Conservation (phyloP, 129 eudicot genomes). For the Artemisia tridentata region DNA sequence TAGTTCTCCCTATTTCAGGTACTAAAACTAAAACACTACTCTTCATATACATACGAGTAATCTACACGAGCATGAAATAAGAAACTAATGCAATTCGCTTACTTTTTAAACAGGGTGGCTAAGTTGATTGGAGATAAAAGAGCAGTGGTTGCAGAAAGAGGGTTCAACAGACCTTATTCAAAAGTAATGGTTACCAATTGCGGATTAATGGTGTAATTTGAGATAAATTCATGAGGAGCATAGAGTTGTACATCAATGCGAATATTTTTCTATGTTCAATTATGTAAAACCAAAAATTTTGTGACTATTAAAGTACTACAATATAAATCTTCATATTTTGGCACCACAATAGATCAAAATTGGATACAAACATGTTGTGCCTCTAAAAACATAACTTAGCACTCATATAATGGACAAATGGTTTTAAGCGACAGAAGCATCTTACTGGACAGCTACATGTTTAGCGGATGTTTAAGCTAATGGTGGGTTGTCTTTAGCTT, state of each 20-base stretch:
- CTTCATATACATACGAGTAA: not conserved
- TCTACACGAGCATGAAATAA: not conserved
- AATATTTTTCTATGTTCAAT: conserved; percentile 9
- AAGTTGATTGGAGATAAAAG: conserved; percentile 93
- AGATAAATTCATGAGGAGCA: conserved; percentile 17
- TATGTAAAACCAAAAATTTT: conserved; percentile 18
- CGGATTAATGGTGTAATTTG: conserved; percentile 51
- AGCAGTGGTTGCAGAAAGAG: conserved; percentile 95
- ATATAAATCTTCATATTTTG: not conserved
- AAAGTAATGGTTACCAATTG: conserved; percentile 84
- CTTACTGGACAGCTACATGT: conserved; percentile 8
- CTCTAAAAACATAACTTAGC: conserved; percentile 1
- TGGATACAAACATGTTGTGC: conserved; percentile 26
- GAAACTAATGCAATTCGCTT: conserved; percentile 1
- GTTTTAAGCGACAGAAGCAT: conserved; percentile 10
- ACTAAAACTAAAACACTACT: conserved; percentile 8
- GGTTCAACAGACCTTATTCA: conserved; percentile 86
- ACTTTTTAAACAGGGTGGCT: conserved; percentile 68
- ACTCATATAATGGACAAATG: not conserved
- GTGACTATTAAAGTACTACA: conserved; percentile 15
- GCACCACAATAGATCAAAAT: conserved; percentile 25
- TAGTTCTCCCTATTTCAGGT: conserved; percentile 98
- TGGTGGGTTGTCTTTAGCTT: conserved; percentile 33
- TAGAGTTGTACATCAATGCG: conserved; percentile 25
- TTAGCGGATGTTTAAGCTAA: conserved; percentile 9